A percentile compares a stretch with the other conserved stretches of the same genome.
Conservation (phyloP, 805 yeast species). For the Debaryomyces prosopidis region DNA sequence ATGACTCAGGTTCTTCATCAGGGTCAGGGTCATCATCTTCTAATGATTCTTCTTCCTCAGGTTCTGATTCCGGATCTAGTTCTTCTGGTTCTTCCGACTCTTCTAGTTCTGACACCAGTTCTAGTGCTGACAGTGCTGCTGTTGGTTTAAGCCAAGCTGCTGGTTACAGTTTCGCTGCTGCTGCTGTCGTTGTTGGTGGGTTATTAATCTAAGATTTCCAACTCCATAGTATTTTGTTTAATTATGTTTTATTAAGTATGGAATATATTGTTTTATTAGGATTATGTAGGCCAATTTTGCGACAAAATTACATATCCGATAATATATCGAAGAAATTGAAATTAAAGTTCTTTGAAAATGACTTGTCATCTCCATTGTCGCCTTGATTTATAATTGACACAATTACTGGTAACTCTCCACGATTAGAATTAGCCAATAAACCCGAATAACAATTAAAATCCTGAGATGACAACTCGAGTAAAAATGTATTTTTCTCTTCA, state of each 20-base stretch:
- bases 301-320: no score
- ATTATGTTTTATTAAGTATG: no score
- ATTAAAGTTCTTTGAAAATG: constrained; percentile 4
- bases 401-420: constrained; percentile 15
- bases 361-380: background rate
- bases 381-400: constrained; percentile 14
- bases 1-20: background rate
- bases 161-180: constrained; percentile 16
- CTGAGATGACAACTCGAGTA: constrained; percentile 1
- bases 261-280: no score
- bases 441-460: constrained; percentile 11
- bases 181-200: constrained; percentile 18
- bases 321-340: constrained; percentile 4
- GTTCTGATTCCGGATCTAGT: constrained; percentile 5
- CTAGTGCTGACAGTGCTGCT: background rate
- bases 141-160: background rate
- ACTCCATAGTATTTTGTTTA: background rate
- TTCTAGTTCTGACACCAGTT: constrained; percentile 5
- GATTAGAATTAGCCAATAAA: constrained; percentile 2
- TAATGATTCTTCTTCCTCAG: constrained; percentile 5
- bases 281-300: no score
- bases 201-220: constrained; percentile 15
- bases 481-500: constrained; percentile 2
- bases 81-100: constrained; percentile 5
- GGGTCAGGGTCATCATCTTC: constrained; percentile 1